Base-by-base conservation (phyloP, 495 filamentous ascomycete species). In the Paragyromitra xinjiangensis region DNA sequence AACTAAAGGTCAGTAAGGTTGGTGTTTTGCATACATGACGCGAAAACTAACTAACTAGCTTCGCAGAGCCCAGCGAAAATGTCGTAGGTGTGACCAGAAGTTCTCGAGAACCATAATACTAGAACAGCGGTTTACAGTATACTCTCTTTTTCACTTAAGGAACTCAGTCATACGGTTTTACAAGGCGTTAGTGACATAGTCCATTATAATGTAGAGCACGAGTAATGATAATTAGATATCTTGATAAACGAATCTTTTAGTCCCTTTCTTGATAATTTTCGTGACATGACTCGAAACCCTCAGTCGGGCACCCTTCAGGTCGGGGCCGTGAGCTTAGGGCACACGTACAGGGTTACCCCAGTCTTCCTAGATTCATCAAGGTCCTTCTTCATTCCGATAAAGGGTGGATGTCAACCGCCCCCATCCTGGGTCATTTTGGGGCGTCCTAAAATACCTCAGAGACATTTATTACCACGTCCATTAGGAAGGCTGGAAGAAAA, bases 1-100 rank as follows among this genome's bases (percentile, higher is more conserved):
- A 16, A 71, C 50, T 34, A 62, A 37, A 44, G 56, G 56, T 69
- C 22, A 71, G 26, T 50, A 70, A 3, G 7, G 42, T 22, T 39
- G 7, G 7, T 40, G 3, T n/a, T 63, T 40, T 12, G 9, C 14
- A 71, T 59, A 62, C 11, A 19, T 29, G 29, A 16, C 29, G 42
- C 12, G 19, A n/a, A 34, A 6, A 26, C 39, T 61, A 26, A 26
- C 39, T 61, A 26, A 58, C 51, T 19, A 6, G n/a, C 14, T 19
- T 26, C 22, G 48, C 19, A 34, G 24, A 19, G 5, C 2, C 50
- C 26, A 19, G 39, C 4, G 26, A 19, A 56, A 34, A 16, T 59
- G 37, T 42, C 12, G 39, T 19, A 34, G 45, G 24, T 67, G 26
- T 6, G 9, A 8, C 16, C n/a, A 19, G 11, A 53, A 56, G 42